phyloP scores from a whole-genome alignment of 176 grass and related monocot genomes.

The Ensete ventricosum region DNA sequence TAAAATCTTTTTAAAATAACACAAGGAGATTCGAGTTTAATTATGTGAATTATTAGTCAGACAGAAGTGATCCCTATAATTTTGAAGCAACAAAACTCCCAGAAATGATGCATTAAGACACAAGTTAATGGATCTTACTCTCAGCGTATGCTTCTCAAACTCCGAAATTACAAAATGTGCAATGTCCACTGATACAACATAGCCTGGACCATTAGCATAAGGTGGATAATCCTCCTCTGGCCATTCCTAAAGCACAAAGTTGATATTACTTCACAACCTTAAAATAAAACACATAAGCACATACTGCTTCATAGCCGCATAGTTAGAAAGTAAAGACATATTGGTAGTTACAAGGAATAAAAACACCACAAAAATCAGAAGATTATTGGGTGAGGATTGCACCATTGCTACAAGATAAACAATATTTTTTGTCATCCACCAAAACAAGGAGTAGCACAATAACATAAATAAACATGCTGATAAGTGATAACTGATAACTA shows the following conservation, averaged over 20 bases:
- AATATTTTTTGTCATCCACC: not conserved
- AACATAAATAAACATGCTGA: not conserved
- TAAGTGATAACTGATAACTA: not conserved
- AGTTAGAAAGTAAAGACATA: not conserved
- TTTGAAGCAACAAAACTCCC: not conserved
- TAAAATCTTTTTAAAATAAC: not conserved
- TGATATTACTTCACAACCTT: not conserved
- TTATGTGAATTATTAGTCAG: not conserved
- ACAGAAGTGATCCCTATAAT: not conserved
- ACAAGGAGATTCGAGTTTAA: not conserved
- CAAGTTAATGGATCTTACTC: not conserved
- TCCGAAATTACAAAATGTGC: slow-evolving; percentile 5
- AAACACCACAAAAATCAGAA: not conserved
- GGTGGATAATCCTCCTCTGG: slow-evolving; percentile 14
- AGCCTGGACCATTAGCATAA: slow-evolving; percentile 20
- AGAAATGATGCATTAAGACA: not conserved
- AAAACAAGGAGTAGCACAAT: not conserved
- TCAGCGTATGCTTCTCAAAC: slow-evolving; percentile 9
- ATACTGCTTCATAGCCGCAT: not conserved
- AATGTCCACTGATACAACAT: slow-evolving; percentile 10
- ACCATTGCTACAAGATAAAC: not conserved
- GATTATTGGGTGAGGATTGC: not conserved
- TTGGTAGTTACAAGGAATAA: not conserved
- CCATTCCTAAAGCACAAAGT: slow-evolving; percentile 7
- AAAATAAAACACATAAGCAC: not conserved